Percentiles rank a stretch among this genome's conserved stretches.
Conservation (phyloP, 2,329 filamentous ascomycete genomes). For the Diaporthe citrichinensis region DNA sequence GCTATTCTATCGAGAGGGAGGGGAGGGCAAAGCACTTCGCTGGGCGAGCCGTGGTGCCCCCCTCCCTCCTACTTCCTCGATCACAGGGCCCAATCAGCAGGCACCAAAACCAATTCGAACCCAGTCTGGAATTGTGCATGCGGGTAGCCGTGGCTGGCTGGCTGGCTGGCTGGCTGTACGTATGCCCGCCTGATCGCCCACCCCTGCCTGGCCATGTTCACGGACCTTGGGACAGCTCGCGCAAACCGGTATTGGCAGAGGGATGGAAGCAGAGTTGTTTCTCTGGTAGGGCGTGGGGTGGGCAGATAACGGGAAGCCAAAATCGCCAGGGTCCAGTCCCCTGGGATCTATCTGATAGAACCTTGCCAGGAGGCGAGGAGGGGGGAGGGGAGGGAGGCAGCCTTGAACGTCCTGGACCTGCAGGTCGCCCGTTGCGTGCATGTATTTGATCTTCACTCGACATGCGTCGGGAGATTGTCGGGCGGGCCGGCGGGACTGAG, state of each 20-base stretch:
- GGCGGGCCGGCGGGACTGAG: neutral
- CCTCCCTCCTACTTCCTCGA: neutral
- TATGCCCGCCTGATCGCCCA: neutral
- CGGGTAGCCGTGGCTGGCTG: constrained; percentile 25
- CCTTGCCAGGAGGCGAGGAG: neutral
- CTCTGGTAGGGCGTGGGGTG: constrained; percentile 22
- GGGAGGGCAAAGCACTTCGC: neutral
- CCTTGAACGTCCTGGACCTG: neutral
- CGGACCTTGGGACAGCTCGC: neutral
- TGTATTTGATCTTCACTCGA: neutral
- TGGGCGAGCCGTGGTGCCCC: neutral
- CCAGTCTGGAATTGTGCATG: constrained; percentile 27
- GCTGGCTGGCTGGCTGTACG: constrained; percentile 19
- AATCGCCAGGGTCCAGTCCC: neutral
- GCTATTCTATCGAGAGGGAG: constrained; percentile 12
- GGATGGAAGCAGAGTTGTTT: neutral
- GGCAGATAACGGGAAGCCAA: neutral
- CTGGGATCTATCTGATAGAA: neutral
- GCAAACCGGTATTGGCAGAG: neutral
- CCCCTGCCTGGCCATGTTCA: neutral
- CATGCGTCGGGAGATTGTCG: neutral
- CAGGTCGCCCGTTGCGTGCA: constrained; percentile 16
- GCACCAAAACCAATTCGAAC: neutral
- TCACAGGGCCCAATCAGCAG: neutral
- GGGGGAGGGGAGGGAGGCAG: neutral